Base-by-base conservation (phyloP, 148 eudicot species). In the Rhododendron mucronatum region DNA sequence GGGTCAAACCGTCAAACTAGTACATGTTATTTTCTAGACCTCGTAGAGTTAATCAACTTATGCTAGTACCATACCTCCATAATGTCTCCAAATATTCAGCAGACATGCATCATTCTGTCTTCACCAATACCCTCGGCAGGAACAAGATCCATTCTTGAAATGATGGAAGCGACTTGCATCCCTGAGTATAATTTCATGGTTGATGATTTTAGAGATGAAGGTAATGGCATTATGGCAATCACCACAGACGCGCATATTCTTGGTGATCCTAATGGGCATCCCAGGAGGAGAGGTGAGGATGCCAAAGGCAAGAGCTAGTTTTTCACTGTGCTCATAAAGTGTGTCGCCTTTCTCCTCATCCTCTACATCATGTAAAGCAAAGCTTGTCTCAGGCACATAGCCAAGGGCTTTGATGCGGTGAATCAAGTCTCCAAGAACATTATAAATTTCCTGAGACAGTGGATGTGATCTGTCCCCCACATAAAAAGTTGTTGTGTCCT, bases 81-180 rank as follows among this genome's bases (percentile, higher is more conserved):
- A 10, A 50, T 50, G 79, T 48, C 18, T 85, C 85, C 85, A 74
- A 73, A 26, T 84, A 82, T 21, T 61, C 4, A 28, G 79, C 65
- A 84, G 69, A 75, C 71, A 35, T 71, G 35, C 77, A 74, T 33
- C n/a, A 51, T 74, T n/a, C 53, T 75, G 16, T 82, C 88, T 88
- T 91, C 89, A 94, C 96, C 96, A 95, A 86, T 89, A 94, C 59
- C 95, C 98, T 89, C 84, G 89, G 89, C 98, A 95, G 57, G 98
- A 93, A 90, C 98, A 95, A 48, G 84, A 86, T 84, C 98, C 96
- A 89, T 92, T 88, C 86, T 94, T 93, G 82, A 95, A 92, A 89
- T 95, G 98, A 88, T 95, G 96, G 87, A 95, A 94, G 85, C 96
- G 96, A 86, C 95, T 94, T 15, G 98, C 91, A 75, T 95, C 98